Evolutionary conservation across 352 stramenopile species (phyloP).

Genomic region (Phytopythium sindhum): DNA sequence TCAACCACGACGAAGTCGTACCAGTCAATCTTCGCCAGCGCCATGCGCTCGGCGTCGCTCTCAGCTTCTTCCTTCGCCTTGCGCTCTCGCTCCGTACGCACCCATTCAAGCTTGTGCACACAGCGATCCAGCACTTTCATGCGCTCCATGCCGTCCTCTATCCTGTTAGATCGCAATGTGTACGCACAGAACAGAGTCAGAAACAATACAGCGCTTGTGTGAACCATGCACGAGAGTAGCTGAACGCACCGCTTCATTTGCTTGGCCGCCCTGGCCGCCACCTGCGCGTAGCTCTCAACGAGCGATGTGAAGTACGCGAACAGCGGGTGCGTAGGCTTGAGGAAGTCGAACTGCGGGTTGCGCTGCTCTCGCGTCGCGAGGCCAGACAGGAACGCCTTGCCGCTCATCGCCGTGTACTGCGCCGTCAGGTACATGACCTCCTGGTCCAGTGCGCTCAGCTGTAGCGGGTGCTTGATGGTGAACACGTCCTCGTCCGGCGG

Average conservation of each 20-base stretch:
- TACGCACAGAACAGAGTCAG: not conserved
- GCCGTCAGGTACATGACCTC: constrained; percentile 98
- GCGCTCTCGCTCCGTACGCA: constrained; percentile 66
- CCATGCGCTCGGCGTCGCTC: constrained; percentile 70
- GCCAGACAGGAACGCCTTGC: constrained; percentile 93
- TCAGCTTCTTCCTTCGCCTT: constrained; percentile 70
- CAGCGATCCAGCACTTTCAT: constrained; percentile 86
- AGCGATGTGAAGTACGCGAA: constrained; percentile 99
- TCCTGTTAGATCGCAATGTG: constrained; percentile 16
- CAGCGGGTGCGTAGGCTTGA: constrained; percentile 95
- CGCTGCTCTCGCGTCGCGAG: constrained; percentile 94
- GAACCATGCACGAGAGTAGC: not conserved
- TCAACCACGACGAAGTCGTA: constrained; percentile 99
- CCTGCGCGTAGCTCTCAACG: constrained; percentile 95
- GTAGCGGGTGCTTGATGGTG: constrained; percentile 85
- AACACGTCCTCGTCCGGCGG: constrained; percentile 70
- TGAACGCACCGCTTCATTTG: constrained; percentile 58
- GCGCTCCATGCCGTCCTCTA: constrained; percentile 70
- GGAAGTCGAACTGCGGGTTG: constrained; percentile 98
- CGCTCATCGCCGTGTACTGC: constrained; percentile 96
- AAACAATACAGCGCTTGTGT: not conserved
- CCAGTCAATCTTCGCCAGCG: constrained; percentile 94
- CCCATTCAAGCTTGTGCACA: constrained; percentile 82
- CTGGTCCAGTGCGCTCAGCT: constrained; percentile 91
- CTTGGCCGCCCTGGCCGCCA: constrained; percentile 69